Evolutionary conservation across 2,329 filamentous ascomycete species (phyloP).

Genomic region (Daldinia sp.): DNA sequence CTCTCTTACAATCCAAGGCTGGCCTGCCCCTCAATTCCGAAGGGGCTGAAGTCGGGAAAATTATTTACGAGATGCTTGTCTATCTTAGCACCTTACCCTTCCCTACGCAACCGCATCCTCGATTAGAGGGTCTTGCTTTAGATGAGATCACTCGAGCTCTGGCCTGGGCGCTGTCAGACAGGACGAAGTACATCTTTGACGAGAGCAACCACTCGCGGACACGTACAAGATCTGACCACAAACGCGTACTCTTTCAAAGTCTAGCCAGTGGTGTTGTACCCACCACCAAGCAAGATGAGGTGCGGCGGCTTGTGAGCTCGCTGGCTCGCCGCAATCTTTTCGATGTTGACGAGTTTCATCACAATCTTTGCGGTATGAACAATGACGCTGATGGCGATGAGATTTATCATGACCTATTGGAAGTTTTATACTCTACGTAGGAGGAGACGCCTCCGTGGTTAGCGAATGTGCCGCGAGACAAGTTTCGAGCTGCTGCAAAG

Average conservation of each 20-base stretch:
- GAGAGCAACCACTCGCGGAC: constrained; percentile 18
- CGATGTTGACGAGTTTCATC: background rate
- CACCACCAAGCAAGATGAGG: background rate
- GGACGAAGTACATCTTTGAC: constrained; percentile 18
- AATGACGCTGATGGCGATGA: constrained; percentile 33
- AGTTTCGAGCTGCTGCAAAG: constrained; percentile 23
- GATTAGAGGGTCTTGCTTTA: constrained; percentile 7
- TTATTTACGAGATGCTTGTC: constrained; percentile 24
- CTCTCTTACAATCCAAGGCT: constrained; percentile 15
- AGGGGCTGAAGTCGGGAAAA: constrained; percentile 1
- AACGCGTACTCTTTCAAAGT: constrained; percentile 36
- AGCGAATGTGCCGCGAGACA: constrained; percentile 19
- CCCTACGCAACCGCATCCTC: background rate
- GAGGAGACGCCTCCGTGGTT: constrained; percentile 1
- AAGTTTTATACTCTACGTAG: constrained; percentile 33
- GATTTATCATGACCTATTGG: constrained; percentile 35
- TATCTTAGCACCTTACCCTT: constrained; percentile 34
- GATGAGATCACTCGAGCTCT: constrained; percentile 21
- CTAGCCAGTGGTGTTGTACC: constrained; percentile 16
- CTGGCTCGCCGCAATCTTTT: constrained; percentile 5
- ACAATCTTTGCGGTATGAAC: constrained; percentile 12
- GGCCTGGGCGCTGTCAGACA: constrained; percentile 28
- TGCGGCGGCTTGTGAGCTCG: background rate
- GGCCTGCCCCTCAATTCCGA: constrained; percentile 4
- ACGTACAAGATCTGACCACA: constrained; percentile 27